Evolutionary conservation across 148 eudicot species (phyloP).

Genomic region (Nepenthes gracilis): DNA sequence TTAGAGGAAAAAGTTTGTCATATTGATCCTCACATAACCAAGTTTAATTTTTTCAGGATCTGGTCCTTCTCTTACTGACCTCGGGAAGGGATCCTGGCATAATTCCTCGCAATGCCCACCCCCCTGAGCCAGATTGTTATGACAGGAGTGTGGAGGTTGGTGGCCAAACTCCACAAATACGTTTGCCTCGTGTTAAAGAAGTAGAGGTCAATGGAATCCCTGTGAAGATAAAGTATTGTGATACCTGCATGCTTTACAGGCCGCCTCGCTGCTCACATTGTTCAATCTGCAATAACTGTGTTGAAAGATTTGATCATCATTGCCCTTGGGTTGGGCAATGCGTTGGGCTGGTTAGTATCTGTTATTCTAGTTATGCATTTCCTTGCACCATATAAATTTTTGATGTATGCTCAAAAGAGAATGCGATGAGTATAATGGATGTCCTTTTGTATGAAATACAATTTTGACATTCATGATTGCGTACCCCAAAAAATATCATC

Average conservation of each 20-base stretch:
- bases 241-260: slow-evolving; percentile 97
- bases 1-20: too few relatives aligned
- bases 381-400: neutral
- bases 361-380: neutral
- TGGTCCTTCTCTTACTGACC: slow-evolving; percentile 69
- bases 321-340: slow-evolving; percentile 99
- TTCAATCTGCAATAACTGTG: slow-evolving; percentile 98
- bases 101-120: slow-evolving; percentile 92
- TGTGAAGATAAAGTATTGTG: slow-evolving; percentile 91
- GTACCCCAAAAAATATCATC: too few relatives aligned
- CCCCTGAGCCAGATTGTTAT: slow-evolving; percentile 85
- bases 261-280: slow-evolving; percentile 99
- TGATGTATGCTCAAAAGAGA: neutral
- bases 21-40: neutral
- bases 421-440: neutral
- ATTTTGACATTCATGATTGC: too few relatives aligned
- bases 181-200: slow-evolving; percentile 89
- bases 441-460: too few relatives aligned
- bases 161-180: slow-evolving; percentile 86
- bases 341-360: slow-evolving; percentile 80
- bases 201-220: slow-evolving; percentile 91
- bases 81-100: slow-evolving; percentile 99
- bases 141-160: slow-evolving; percentile 68
- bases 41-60: slow-evolving; percentile 40
- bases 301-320: slow-evolving; percentile 97